Base-by-base conservation (phyloP, 176 grass and related monocot species). In the Areca catechu region DNA sequence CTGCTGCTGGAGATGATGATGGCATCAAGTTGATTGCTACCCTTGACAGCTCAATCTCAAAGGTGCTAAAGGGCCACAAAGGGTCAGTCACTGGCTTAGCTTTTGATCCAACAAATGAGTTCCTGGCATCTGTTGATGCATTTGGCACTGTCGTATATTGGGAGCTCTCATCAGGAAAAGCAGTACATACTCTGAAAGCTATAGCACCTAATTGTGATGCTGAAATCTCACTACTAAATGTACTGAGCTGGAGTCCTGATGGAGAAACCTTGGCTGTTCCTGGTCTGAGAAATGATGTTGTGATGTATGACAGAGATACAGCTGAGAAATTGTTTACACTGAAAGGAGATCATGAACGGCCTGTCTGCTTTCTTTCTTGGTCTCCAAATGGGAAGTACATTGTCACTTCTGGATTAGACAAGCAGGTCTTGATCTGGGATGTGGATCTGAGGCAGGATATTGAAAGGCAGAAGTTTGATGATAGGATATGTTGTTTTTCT, bases 21-120 rank as follows among this genome's bases (percentile, higher is more conserved):
- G 92, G 86, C 57, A 90, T 96, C 75, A 96, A 96, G 43, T 60
- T 96, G 67, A 88, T 96, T 24, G 80, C 86, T 0, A 96, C 92
- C 15, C 74, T 96, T 3, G 92, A 96, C 67, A 87, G 63, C 53
- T 79, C 92, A 14, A 96, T 96, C 65, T 87, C 92, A 18, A 96
- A 86, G 76, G 92, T 96, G 15, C 86, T 96, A 47, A 96, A 96
- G 78, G 86, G 86, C 34, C 92, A 96, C 75, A 96, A 84, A 47
- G 92, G 92, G 50, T 78, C 80, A 0, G 72, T 90, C 1, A 90
- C 80, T 1, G 71, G 83, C 4, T 21, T 96, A 60, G 74, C 86
- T 5, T 96, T 96, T 21, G 92, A 90, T 67, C 92, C 92, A 20
- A 76, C 34, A 22, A 90, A 90, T 15, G 92, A 96, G 66, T 96